These are phyloP conservation scores for Choiromyces venosus DNA, from an alignment of 495 filamentous ascomycete species.

Conservation along the genomic window DNA sequence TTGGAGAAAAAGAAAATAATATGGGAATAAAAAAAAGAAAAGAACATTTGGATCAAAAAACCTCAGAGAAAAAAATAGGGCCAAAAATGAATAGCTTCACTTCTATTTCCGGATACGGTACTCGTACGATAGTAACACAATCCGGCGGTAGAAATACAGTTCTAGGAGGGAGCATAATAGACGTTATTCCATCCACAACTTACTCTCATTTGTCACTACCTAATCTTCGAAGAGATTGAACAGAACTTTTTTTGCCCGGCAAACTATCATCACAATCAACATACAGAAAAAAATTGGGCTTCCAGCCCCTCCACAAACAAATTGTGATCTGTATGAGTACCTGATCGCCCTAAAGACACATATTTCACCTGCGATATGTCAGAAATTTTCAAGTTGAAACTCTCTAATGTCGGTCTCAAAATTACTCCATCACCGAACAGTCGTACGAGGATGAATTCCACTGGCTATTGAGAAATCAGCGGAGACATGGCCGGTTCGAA, in stretches of 20 bases:
- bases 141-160: neutral
- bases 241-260: neutral
- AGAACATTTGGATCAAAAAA: neutral
- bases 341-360: neutral
- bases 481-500: neutral
- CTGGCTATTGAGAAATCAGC: neutral
- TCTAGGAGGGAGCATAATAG: neutral
- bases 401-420: neutral
- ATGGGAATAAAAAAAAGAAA: neutral
- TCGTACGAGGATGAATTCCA: neutral
- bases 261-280: neutral
- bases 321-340: neutral
- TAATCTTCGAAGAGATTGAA: neutral
- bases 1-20: neutral
- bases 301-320: neutral
- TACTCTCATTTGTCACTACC: neutral
- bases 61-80: neutral
- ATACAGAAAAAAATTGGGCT: neutral
- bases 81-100: neutral
- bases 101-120: neutral
- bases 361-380: neutral
- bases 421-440: neutral
- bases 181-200: neutral
- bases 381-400: neutral
- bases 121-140: neutral